Evolutionary conservation across 805 yeast genomes (phyloP), one percentile per base, ranked within the genome.

Genomic region (Tanozyma kutaoensis): DNA sequence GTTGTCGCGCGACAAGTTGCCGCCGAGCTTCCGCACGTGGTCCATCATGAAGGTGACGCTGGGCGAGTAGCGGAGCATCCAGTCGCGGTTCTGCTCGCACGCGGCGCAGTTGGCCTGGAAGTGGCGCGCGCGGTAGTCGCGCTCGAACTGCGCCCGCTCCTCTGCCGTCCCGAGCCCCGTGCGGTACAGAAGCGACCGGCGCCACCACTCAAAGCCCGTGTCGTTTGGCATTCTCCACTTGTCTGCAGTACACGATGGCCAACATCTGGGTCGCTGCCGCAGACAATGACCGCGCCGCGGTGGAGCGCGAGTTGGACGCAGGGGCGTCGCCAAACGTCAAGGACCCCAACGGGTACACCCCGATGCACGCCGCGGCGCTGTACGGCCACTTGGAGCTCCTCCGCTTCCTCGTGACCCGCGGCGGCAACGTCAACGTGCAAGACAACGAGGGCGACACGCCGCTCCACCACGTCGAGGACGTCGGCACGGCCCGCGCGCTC

Each of bases 201-300:
- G 61, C 88, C 91, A 79, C 86, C 88, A 80, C 28, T 75, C 76
- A 40, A 81, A 77, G 7, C 80, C 80, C 16, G 36, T 27, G 22
- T 58, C 21, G 43, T 50, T 23, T 22, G 8, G 15, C 8, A 9
- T 12, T 22, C 15, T 12, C 27, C 16, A 12, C 8, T 13, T 24
- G 7, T 12, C 12, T 15, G 19, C 19, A 13, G 7, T n/a, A n/a
- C n/a, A 20, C n/a, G 16, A 58, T 57, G 64, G 57, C 69, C 38
- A 88, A 91, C 52, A 72, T 91, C 32, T 91, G 98, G 98, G 72
- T 81, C 5, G 95, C 95, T 4, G 88, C 95, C 5, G 80, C 96
- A 12, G 98, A 91, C 46, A 77, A 82, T 40, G 69, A 76, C 34
- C 32, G 66, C 3, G 63, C 56, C 3, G 42, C 62, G 6, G 95